These are phyloP conservation scores for Candida ipomoeae DNA, from an alignment of 805 yeast genomes.

Conservation along the genomic window DNA sequence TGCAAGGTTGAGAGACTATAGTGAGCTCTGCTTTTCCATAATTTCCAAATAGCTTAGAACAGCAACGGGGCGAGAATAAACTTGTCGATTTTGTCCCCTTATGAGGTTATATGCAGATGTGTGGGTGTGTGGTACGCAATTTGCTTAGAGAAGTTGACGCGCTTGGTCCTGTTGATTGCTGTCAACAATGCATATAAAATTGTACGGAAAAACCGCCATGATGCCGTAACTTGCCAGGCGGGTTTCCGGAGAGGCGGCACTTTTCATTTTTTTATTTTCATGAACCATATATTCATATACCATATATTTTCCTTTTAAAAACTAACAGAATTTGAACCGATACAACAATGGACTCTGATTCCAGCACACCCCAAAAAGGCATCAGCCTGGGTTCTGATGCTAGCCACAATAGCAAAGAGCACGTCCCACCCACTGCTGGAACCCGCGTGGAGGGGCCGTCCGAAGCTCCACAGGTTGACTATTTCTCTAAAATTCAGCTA, in stretches of 20 bases:
- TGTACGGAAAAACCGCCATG: constrained; percentile 1
- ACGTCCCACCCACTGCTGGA: neutral
- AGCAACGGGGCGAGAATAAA: too few species aligned
- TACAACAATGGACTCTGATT: neutral
- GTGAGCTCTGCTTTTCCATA: neutral
- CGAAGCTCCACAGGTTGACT: neutral
- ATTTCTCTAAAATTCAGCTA: constrained; percentile 1
- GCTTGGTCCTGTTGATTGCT: neutral
- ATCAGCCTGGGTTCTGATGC: neutral
- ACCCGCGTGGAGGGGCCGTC: neutral
- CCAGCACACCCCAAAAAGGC: neutral
- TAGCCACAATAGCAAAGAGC: neutral
- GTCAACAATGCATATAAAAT: constrained; percentile 1
- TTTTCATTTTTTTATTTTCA: neutral
- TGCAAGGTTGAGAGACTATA: neutral
- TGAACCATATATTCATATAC: too few species aligned
- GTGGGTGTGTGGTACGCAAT: neutral
- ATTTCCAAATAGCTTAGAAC: too few species aligned
- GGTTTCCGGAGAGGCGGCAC: neutral
- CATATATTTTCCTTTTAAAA: too few species aligned
- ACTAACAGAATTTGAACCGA: neutral
- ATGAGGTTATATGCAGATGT: neutral
- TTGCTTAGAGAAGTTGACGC: neutral
- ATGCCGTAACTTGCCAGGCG: neutral
- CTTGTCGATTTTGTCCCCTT: too few species aligned